phyloP scores from a whole-genome alignment of 495 filamentous ascomycete genomes.

The Collariella sp. region DNA sequence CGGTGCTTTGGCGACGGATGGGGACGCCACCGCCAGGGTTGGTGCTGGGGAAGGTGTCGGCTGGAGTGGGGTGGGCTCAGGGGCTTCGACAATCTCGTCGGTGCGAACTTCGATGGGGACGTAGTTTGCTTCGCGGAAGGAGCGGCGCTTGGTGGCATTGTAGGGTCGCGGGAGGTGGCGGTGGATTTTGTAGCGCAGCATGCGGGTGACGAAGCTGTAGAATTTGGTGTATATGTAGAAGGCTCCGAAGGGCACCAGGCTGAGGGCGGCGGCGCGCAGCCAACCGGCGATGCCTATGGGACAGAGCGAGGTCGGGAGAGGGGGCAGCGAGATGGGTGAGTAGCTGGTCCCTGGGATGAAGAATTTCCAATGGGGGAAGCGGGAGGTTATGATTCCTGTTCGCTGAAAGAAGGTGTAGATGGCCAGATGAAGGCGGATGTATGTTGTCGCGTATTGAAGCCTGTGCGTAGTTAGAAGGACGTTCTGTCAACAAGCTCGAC shows the following conservation, averaged over 20 bases:
- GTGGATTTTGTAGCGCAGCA: conserved; percentile 12
- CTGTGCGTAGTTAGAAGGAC: conserved; percentile 11
- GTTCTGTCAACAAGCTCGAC: background rate
- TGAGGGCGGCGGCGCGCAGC: conserved; percentile 23
- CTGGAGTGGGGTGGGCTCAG: background rate
- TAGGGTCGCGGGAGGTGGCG: conserved; percentile 12
- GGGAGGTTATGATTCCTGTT: conserved; percentile 34
- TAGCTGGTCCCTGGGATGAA: conserved; percentile 42
- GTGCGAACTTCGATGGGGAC: background rate
- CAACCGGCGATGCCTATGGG: conserved; percentile 21
- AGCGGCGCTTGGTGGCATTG: conserved; percentile 8
- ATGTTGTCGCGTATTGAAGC: conserved; percentile 22
- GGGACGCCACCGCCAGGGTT: background rate
- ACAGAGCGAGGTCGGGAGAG: conserved; percentile 20
- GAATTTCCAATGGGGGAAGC: conserved; percentile 36
- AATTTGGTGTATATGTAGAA: conserved; percentile 22
- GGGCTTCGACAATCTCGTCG: background rate
- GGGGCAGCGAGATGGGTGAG: conserved; percentile 39
- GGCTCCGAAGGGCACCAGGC: conserved; percentile 28
- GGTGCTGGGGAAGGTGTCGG: background rate
- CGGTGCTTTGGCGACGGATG: conserved; percentile 25
- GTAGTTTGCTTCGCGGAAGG: background rate
- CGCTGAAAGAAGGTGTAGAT: conserved; percentile 44
- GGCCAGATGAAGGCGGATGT: conserved; percentile 38
- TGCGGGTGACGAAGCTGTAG: conserved; percentile 1